Base-by-base conservation (phyloP, 2,329 filamentous ascomycete species). In the Neocucurbitaria cava region DNA sequence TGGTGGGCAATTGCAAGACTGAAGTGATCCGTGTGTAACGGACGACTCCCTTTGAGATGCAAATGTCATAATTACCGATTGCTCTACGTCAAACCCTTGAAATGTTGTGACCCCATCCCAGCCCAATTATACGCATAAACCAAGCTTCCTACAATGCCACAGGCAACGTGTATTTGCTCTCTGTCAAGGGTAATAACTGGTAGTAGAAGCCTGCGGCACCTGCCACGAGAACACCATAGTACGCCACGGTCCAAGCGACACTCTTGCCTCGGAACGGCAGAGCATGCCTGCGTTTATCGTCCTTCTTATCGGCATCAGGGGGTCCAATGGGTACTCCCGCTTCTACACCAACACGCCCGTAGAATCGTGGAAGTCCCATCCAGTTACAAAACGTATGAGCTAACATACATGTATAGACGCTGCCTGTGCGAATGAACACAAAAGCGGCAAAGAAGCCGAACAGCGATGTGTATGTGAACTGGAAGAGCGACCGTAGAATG, bases 371-470 rank as follows among this genome's bases (percentile, higher is more conserved):
- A 45, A 98, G 79, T 7, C 95, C 95, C 83, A 93, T 90, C 79
- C 85, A 90, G 72, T 99, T 99, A 79, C 95, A 99, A 72, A 98
- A 95, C 9, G 86, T 84, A 71, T 99, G 95, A 5, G 91, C 88
- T 18, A 88, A 71, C 48, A 94, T 87, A 28, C 89, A 89, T 11
- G 90, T 88, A 36, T 88, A 82, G 35, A 98, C 77, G 43, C 89
- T 96, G 3, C 92, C 92, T 0, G 92, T 96, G 31, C 94, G 87
- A 18, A 99, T 72, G 69, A 90, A 96, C 18, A 97, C 69, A 67
- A 98, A 99, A 0, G 91, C 92, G 4, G 90, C 93, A 76, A 95
- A 96, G 76, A 92, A 92, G 58, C 95, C 95, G 69, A 99, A 99
- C 5, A 98, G 76, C 6, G 91, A 93, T 0, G 95, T 99, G 76